phyloP scores from a whole-genome alignment of 345 rosid species.

The Populus simonii region DNA sequence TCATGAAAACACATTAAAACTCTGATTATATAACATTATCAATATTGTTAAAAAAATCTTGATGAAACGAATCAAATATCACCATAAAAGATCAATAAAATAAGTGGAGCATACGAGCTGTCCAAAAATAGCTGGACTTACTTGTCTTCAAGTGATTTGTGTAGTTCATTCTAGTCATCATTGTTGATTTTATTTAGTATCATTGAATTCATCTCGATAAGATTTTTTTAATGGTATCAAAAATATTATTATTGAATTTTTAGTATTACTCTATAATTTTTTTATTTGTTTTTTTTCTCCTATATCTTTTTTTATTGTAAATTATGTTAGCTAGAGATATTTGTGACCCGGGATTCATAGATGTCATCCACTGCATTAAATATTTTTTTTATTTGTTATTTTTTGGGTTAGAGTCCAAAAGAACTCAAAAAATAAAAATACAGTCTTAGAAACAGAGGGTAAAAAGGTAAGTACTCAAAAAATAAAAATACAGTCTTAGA shows the following conservation, averaged over 20 bases:
- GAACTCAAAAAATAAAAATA: neutral
- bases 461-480: conserved; percentile 10
- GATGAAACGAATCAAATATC: rapidly evolving
- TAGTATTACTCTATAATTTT: rapidly evolving
- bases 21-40: no score
- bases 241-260: no score
- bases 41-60: no score
- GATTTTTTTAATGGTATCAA: rapidly evolving
- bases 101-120: rapidly evolving
- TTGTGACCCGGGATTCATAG: no score
- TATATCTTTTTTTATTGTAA: rapidly evolving
- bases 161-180: rapidly evolving
- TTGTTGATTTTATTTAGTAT: rapidly evolving
- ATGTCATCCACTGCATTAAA: no score
- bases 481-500: neutral
- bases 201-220: rapidly evolving
- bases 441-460: neutral
- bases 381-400: no score
- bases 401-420: no score
- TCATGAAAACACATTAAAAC: rapidly evolving
- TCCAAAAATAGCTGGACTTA: rapidly evolving
- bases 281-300: no score
- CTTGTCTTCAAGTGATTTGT: no score
- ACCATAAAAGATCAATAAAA: rapidly evolving
- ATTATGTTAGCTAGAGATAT: no score